Percentiles rank a stretch among this genome's conserved stretches.
These are phyloP conservation scores for Chlorella sp. DNA, from an alignment of 139 green algal genomes.

Conservation along the genomic window DNA sequence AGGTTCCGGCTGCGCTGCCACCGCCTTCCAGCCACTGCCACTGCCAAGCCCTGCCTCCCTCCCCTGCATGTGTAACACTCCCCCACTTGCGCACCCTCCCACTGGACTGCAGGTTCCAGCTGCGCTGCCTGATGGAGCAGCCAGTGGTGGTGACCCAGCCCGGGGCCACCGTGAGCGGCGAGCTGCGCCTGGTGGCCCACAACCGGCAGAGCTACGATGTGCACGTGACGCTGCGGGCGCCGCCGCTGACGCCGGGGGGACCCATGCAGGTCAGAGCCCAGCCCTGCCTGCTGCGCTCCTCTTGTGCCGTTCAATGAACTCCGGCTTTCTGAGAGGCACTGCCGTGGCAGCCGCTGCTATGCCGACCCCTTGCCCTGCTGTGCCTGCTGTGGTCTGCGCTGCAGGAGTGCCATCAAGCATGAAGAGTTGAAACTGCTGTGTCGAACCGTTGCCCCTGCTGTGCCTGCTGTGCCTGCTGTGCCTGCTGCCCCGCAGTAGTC, in stretches of 20 bases:
- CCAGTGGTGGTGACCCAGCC: slow-evolving; percentile 59
- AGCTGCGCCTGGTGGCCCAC: slow-evolving; percentile 75
- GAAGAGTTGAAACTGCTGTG: no score
- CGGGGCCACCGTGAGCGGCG: slow-evolving; percentile 62
- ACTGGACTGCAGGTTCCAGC: slow-evolving; percentile 70
- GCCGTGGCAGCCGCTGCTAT: not conserved
- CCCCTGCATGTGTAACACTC: not conserved
- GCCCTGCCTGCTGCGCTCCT: no score
- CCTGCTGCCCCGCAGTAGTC: not conserved
- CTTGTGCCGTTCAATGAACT: not conserved
- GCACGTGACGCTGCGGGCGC: slow-evolving; percentile 66
- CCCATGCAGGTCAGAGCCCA: slow-evolving; percentile 54
- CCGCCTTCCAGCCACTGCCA: not conserved
- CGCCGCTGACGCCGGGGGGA: slow-evolving; percentile 48
- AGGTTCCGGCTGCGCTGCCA: no score
- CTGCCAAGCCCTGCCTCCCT: not conserved
- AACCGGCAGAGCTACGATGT: slow-evolving; percentile 85
- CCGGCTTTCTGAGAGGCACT: not conserved
- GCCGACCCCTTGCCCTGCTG: not conserved
- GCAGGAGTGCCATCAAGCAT: not conserved
- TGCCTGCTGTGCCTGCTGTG: not conserved
- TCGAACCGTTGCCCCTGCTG: no score
- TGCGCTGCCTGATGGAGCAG: slow-evolving; percentile 83
- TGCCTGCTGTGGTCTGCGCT: not conserved
- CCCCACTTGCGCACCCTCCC: not conserved